Conservation (phyloP, 2,329 filamentous ascomycete species). For the Talaromyces albobiverticillius region DNA sequence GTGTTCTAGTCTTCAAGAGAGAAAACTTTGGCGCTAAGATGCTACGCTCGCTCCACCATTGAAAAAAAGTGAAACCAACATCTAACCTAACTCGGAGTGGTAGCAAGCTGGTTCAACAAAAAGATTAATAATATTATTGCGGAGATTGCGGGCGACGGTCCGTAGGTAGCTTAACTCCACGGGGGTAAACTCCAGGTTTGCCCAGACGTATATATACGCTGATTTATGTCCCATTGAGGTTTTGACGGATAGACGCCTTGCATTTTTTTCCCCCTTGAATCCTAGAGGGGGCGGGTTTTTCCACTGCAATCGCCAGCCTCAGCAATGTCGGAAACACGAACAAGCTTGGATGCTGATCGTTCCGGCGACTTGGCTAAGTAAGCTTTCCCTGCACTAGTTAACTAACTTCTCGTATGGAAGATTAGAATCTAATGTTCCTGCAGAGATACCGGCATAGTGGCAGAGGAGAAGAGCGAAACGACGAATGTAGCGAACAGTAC, state of each 20-base stretch:
- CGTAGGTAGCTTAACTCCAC: background rate
- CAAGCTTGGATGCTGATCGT: background rate
- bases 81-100: too few species aligned
- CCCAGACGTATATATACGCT: background rate
- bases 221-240: too few species aligned
- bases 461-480: conserved; percentile 9
- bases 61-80: too few species aligned
- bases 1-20: too few species aligned
- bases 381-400: background rate
- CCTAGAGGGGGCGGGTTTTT: too few species aligned
- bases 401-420: background rate
- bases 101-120: too few species aligned
- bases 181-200: too few species aligned
- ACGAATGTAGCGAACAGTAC: conserved; percentile 9
- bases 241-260: background rate
- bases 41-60: background rate
- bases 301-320: too few species aligned
- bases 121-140: background rate
- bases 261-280: background rate
- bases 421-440: background rate
- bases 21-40: too few species aligned
- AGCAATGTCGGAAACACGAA: background rate
- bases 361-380: conserved; percentile 1
- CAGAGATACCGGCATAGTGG: background rate
- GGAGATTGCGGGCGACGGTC: background rate